Evolutionary conservation across 352 stramenopile genomes (phyloP), one percentile per base, ranked within the genome.

Genomic region (Globisporangium echinulatum): DNA sequence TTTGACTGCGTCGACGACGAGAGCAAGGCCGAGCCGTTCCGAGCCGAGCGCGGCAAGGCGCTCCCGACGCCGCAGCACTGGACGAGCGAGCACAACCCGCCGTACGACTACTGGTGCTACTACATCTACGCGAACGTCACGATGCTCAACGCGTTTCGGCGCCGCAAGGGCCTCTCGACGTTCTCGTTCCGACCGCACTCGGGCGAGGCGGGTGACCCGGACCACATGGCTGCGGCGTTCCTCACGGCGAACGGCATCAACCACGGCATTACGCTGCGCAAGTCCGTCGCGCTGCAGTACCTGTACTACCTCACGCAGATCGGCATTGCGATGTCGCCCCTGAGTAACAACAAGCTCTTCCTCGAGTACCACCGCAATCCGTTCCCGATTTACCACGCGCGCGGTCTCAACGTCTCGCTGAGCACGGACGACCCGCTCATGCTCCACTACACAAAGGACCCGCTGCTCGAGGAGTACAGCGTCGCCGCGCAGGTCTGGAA

Each of bases 1-100:
- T 98, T 99, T 62, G 97, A 99, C 71, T 98, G 90, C 19, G 97
- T 99, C 9, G 97, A 99, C 65, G 97, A 99, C 66, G 97, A 99
- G 72, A 97, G 90, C 62, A 97, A 97, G 70, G 70, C 86, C 10
- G 97, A 98, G 62, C 74, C 77, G 8, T 70, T 94, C n/a, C 84
- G 82, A 54, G 77, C 82, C 58, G 82, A 92, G 63, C 76, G 74
- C n/a, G 82, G 81, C 49, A 92, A 92, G 68, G 67, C 71, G 54
- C 58, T 96, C 54, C 73, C 87, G 5, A 77, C 81, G 54, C 90
- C 92, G 0, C 73, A 90, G 36, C 69, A 94, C 46, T 98, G 93
- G 90, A 97, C 70, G 39, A 75, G 78, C n/a, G 78, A 96, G 43
- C 69, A 82, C 38, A 97, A 97, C 68, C 93, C 92, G 55, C 92